Percentiles rank a stretch among this genome's conserved stretches.
phyloP scores from a whole-genome alignment of 257 asterid species.

The Nyctanthes arbortristis region DNA sequence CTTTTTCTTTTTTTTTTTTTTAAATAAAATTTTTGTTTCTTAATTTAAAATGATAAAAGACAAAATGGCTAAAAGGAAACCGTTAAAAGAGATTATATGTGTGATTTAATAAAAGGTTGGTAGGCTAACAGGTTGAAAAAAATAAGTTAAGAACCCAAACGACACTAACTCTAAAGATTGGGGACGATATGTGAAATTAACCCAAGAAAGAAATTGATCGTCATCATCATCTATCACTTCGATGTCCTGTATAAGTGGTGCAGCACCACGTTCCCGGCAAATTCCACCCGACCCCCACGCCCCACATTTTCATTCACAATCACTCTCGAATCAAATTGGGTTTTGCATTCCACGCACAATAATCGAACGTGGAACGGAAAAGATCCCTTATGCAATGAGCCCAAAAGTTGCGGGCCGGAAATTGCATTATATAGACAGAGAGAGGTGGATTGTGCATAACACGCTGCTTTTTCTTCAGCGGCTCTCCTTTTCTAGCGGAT shows the following conservation, averaged over 20 bases:
- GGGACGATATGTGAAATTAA: too few species aligned
- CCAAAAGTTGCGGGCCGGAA: constrained; percentile 24
- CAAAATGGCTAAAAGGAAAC: too few species aligned
- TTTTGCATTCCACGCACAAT: constrained; percentile 22
- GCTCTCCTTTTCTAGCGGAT: constrained; percentile 70
- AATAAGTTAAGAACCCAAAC: too few species aligned
- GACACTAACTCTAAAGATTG: too few species aligned
- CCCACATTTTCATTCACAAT: background rate
- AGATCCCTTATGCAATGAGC: constrained; percentile 15
- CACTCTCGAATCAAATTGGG: constrained; percentile 1
- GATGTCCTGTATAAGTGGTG: constrained; percentile 16
- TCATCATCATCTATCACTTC: constrained; percentile 18
- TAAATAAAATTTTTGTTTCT: too few species aligned
- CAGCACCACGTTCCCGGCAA: constrained; percentile 9
- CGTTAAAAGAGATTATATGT: too few species aligned
- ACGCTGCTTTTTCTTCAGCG: constrained; percentile 39
- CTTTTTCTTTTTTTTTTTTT: too few species aligned
- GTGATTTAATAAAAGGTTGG: too few species aligned
- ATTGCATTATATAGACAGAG: background rate
- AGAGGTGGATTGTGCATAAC: background rate
- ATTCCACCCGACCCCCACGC: constrained; percentile 26
- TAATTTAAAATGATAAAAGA: too few species aligned
- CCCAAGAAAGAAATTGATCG: too few species aligned
- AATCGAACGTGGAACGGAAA: background rate
- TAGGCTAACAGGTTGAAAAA: too few species aligned